phyloP scores from a whole-genome alignment of 2,329 filamentous ascomycete species.

The Huntiella decipiens region DNA sequence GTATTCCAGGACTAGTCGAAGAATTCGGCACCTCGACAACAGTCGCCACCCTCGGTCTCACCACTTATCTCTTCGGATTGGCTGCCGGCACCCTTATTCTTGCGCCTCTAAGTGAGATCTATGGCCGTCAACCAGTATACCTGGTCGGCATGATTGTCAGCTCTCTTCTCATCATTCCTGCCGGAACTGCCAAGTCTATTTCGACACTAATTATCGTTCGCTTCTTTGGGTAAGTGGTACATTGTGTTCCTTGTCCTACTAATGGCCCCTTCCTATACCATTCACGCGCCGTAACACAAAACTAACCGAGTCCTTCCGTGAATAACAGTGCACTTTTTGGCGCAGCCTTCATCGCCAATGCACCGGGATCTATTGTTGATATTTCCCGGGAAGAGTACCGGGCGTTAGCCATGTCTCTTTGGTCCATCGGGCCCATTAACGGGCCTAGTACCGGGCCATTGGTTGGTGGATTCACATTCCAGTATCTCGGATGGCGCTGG shows the following conservation, averaged over 20 bases:
- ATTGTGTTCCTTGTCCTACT: neutral
- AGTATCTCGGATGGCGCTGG: constrained; percentile 76
- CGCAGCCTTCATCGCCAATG: constrained; percentile 65
- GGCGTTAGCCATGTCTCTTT: constrained; percentile 66
- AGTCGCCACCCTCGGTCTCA: constrained; percentile 55
- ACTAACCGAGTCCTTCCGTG: too few relatives aligned
- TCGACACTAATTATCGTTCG: constrained; percentile 49
- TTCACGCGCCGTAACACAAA: neutral
- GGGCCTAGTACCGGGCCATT: constrained; percentile 28
- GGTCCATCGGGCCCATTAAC: constrained; percentile 70
- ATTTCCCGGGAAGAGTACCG: constrained; percentile 65
- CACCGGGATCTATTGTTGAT: constrained; percentile 67
- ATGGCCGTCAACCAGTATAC: constrained; percentile 50
- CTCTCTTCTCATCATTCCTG: constrained; percentile 50
- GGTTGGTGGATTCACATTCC: constrained; percentile 54
- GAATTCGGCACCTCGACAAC: constrained; percentile 44
- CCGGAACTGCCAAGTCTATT: constrained; percentile 49
- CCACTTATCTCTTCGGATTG: constrained; percentile 58
- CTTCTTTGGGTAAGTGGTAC: constrained; percentile 44
- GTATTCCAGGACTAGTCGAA: constrained; percentile 45
- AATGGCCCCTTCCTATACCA: neutral
- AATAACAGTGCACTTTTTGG: constrained; percentile 40
- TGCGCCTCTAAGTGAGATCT: constrained; percentile 56
- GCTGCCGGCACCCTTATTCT: constrained; percentile 53
- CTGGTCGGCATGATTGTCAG: constrained; percentile 45